Base-by-base conservation (phyloP, 805 yeast genomes). In the Lachancea thermotolerans region DNA sequence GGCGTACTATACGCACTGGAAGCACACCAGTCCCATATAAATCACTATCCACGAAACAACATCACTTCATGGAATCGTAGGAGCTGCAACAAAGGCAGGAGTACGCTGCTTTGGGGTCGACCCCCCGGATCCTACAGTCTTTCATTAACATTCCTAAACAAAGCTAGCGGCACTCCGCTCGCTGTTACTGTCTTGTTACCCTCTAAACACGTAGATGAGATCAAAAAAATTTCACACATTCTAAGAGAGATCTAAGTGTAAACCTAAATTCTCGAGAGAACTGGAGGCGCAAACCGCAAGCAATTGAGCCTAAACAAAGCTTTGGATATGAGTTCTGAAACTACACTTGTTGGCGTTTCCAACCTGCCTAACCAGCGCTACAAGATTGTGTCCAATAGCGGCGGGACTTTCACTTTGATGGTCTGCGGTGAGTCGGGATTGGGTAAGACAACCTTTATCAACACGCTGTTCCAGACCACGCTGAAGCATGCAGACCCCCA, bases 401-500 rank as follows among this genome's bases (percentile, higher is more conserved):
- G 93, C 37, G 84, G 88, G 48, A 74, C 79, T 17, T 81, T 85
- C 70, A 85, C 89, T 34, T 51, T 85, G 53, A 83, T 87, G 89
- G 81, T 87, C 25, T 87, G 88, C 39, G 97, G 97, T 56, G 96
- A 89, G 64, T 79, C 90, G 40, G 96, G 96, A 6, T 69, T 88
- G 42, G 97, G 97, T 49, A 87, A 89, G 65, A 82, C 95, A n/a
- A 89, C 96, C 0, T 88, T 88, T 54, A 72, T 89, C 63, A 86
- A 87, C 67, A 87, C 95, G 2, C 66, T 89, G 47, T 86, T 90
- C 66, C 93, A 86, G 65, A 77, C 89, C 1, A 66, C 78, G 25
- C 68, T 85, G 57, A 83, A 84, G 58, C 75, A 74, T 46, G 48
- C 49, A 2, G 77, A 77, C 61, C 72, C 77, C 40, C 61, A 56